Conservation (phyloP, 352 stramenopile species). For the Pythium aphanidermatum region DNA sequence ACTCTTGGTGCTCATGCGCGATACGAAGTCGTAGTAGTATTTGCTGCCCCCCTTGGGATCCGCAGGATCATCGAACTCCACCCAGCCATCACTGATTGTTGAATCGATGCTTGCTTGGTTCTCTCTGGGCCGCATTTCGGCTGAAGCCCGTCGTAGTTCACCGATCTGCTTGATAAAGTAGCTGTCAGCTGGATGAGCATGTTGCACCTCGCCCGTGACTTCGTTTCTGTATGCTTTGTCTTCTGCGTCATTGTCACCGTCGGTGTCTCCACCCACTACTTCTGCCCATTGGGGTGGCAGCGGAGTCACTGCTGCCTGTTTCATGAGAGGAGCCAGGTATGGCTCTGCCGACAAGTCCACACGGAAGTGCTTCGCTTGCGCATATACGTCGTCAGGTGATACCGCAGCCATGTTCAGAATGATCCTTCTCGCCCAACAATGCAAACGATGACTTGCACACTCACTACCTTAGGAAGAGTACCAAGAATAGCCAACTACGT, state of each 20-base stretch:
- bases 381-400: conserved; percentile 41
- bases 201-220: conserved; percentile 12
- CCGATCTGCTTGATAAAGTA: conserved; percentile 55
- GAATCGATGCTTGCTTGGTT: neutral
- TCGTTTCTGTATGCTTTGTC: conserved; percentile 17
- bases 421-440: no score
- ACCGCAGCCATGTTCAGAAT: conserved; percentile 12
- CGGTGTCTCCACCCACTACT: neutral
- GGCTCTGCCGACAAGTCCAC: conserved; percentile 43
- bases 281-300: conserved; percentile 29
- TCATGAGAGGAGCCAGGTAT: conserved; percentile 43
- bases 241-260: neutral
- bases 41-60: neutral
- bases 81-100: conserved; percentile 27
- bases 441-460: no score
- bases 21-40: conserved; percentile 67
- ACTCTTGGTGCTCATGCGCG: conserved; percentile 1
- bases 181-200: conserved; percentile 18
- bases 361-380: conserved; percentile 27
- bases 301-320: conserved; percentile 38
- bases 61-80: conserved; percentile 60
- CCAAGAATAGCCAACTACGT: no score
- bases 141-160: conserved; percentile 24
- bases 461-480: no score
- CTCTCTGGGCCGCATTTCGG: conserved; percentile 12